Percentiles rank a stretch among this genome's conserved stretches.
These are phyloP conservation scores for Kurtzmaniella fragi DNA, from an alignment of 805 yeast species.

Conservation along the genomic window DNA sequence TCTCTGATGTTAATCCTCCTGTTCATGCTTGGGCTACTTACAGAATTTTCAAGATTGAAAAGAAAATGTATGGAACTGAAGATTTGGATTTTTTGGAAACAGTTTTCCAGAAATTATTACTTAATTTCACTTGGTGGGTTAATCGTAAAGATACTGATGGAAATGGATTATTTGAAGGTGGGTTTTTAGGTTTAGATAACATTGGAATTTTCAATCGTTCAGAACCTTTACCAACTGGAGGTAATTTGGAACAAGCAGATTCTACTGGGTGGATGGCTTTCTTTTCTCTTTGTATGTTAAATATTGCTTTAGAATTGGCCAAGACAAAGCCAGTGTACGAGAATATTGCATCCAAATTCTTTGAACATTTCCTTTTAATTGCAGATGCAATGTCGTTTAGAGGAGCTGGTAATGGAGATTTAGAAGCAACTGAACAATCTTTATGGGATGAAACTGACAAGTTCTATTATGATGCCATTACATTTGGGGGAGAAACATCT, in stretches of 20 bases:
- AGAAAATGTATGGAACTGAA: constrained; percentile 76
- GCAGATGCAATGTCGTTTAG: constrained; percentile 89
- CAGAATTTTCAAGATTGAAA: constrained; percentile 80
- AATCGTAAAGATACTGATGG: constrained; percentile 85
- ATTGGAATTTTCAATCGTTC: constrained; percentile 90
- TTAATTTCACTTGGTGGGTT: constrained; percentile 97
- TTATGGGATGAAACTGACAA: constrained; percentile 89
- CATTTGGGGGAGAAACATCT: constrained; percentile 65
- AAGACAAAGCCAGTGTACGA: constrained; percentile 82
- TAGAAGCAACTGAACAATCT: constrained; percentile 48
- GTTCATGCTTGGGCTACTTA: constrained; percentile 96
- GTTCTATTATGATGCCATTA: constrained; percentile 86
- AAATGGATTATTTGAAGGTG: constrained; percentile 89
- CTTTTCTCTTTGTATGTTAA: constrained; percentile 83
- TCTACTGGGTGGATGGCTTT: constrained; percentile 98
- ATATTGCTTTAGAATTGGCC: constrained; percentile 86
- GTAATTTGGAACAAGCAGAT: constrained; percentile 86
- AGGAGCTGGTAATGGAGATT: constrained; percentile 35
- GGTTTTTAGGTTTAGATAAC: constrained; percentile 87
- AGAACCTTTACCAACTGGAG: constrained; percentile 91
- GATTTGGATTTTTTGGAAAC: constrained; percentile 82
- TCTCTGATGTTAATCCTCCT: constrained; percentile 93
- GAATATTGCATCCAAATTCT: constrained; percentile 89
- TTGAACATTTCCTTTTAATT: constrained; percentile 86
- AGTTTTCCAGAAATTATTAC: constrained; percentile 84